A percentile compares a stretch with the other conserved stretches of the same genome.
These are phyloP conservation scores for Beta vulgaris DNA, from an alignment of 148 eudicot genomes.

Conservation along the genomic window DNA sequence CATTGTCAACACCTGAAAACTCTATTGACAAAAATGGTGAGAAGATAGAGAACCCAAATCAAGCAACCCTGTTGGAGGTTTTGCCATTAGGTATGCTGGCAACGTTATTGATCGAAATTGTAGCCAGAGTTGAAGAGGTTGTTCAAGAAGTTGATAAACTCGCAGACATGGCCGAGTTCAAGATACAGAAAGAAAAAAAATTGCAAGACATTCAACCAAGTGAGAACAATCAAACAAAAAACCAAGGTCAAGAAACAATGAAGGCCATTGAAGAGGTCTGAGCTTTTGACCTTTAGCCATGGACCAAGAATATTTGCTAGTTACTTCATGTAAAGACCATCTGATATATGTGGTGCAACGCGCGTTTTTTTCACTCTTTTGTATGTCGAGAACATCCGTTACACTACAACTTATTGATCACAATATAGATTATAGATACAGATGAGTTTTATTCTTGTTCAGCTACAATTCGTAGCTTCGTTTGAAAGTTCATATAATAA, in stretches of 20 bases:
- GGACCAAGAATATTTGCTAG: conserved; percentile 9
- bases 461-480: not conserved
- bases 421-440: not conserved
- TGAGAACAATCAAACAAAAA: conserved; percentile 21
- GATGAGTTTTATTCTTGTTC: not conserved
- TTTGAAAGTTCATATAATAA: not conserved
- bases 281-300: conserved; percentile 26
- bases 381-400: not conserved
- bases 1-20: conserved; percentile 8
- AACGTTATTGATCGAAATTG: conserved; percentile 63
- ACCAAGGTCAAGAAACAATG: conserved; percentile 34
- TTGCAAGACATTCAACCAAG: conserved; percentile 30
- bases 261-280: conserved; percentile 39
- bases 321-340: not conserved
- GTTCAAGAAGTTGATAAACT: conserved; percentile 52
- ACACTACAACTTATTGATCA: not conserved
- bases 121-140: conserved; percentile 55
- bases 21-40: conserved; percentile 9
- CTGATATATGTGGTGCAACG: not conserved
- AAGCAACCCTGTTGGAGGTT: conserved; percentile 46
- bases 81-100: conserved; percentile 66
- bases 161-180: conserved; percentile 56
- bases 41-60: conserved; percentile 2
- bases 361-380: conserved; percentile 8
- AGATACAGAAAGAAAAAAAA: conserved; percentile 34